Base-by-base conservation (phyloP, 192 early-diverging fungal genomes). In the Pilaira anomala region DNA sequence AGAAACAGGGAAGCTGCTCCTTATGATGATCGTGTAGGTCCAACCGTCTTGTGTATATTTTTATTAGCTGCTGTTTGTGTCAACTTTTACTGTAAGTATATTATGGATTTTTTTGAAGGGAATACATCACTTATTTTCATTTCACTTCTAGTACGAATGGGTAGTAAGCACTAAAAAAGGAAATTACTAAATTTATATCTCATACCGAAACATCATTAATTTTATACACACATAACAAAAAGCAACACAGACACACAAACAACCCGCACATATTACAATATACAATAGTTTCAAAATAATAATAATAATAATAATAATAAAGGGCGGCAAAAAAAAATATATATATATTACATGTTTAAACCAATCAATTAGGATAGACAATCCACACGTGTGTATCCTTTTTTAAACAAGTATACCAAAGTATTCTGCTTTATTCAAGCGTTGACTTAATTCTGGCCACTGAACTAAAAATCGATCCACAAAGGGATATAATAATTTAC, bases 401-500 rank as follows among this genome's bases (percentile, higher is more conserved):
- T 22, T 53, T 73, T 73, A 93, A 5, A 93, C 87, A 7, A 93
- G 76, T 16, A 79, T 63, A 16, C 87, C 88, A 25, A 76, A 74
- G 52, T 87, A 88, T 42, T 86, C 70, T 7, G 88, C 79, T 0
- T 78, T 76, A 13, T 85, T 81, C 59, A 90, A 88, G 40, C 54
- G 73, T 22, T 68, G 18, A 26, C 16, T 46, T 39, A 93, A 66
- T 1, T 76, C 72, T 4, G 83, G 85, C 97, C 97, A 99, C 69
- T 95, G 95, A 18, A 99, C 93, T 4, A 99, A 48, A 66, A 99
- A 96, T 6, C 80, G 66, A 68, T 97, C 94, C 0, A 82, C 85
- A 62, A 96, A 73, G 18, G 62, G 80, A 75, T 93, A 93, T 24
- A 93, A 49, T 14, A 99, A 68, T 74, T 79, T 86, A 7, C 94